These are phyloP conservation scores for Aspergillus sp. DNA, from an alignment of 2,329 filamentous ascomycete genomes.

Conservation along the genomic window DNA sequence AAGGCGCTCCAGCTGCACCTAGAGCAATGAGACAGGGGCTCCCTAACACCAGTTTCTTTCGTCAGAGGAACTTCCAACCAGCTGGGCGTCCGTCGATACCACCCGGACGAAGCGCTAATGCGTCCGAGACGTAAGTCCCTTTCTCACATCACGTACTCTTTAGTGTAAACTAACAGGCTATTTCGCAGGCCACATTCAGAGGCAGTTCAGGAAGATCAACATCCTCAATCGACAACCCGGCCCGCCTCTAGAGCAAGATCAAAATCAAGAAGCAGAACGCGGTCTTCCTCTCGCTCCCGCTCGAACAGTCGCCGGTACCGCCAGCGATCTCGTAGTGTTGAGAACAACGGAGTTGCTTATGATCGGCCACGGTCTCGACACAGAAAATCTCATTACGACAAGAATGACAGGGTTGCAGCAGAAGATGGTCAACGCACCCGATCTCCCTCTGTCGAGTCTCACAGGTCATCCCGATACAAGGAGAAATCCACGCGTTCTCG, in stretches of 20 bases:
- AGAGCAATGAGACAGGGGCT: slow-evolving; percentile 91
- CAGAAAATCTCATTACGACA: slow-evolving; percentile 36
- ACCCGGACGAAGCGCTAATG: slow-evolving; percentile 19
- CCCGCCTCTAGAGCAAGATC: slow-evolving; percentile 28
- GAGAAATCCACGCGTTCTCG: slow-evolving; percentile 55
- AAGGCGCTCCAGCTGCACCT: slow-evolving; percentile 81
- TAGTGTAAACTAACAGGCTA: slow-evolving; percentile 8
- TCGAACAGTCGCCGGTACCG: slow-evolving; percentile 52
- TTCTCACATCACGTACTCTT: not conserved
- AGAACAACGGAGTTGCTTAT: slow-evolving; percentile 37
- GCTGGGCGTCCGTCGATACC: slow-evolving; percentile 29
- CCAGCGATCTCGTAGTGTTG: slow-evolving; percentile 48
- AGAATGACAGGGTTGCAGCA: slow-evolving; percentile 33
- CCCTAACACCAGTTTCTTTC: slow-evolving; percentile 75
- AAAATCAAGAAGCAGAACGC: slow-evolving; percentile 30
- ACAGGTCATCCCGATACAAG: slow-evolving; percentile 60
- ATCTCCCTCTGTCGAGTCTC: slow-evolving; percentile 63
- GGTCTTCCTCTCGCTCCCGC: slow-evolving; percentile 42
- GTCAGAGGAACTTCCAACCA: slow-evolving; percentile 54
- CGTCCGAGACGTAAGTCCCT: slow-evolving; percentile 31
- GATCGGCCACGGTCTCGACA: slow-evolving; percentile 26
- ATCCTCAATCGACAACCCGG: slow-evolving; percentile 28
- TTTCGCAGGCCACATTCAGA: slow-evolving; percentile 22
- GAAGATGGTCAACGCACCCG: slow-evolving; percentile 56
- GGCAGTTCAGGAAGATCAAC: slow-evolving; percentile 37